Base-by-base conservation (phyloP, 2,329 filamentous ascomycete genomes). In the Rutstroemia sp. region DNA sequence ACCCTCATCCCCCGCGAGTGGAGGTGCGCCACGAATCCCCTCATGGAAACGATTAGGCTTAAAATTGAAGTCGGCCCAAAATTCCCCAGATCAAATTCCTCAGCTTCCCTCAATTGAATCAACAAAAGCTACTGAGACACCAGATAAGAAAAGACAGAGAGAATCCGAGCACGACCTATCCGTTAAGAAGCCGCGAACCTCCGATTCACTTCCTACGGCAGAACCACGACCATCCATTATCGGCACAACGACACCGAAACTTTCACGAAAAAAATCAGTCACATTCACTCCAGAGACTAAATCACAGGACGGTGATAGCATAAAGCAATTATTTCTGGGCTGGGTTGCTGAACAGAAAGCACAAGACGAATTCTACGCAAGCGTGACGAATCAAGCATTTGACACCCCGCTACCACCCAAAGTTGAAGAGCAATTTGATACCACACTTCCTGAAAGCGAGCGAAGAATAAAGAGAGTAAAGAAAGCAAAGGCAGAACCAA, bases 241-340 rank as follows among this genome's bases (percentile, higher is more conserved):
- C 53, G 54, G 63, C 61, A 61, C 67, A 64, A 56, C 57, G 27
- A 67, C 65, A 39, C 65, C 66, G 12, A 58, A 58, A 21, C 53
- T 65, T 27, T 60, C 57, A 53, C 66, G 66, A 41, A 73, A 73
- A 60, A 86, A 86, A 67, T 82, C 80, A 4, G 84, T 88, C 8
- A 79, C 81, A 1, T 87, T 88, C 66, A 80, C 83, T 1, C 74
- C 79, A 7, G 83, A 84, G 51, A 83, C 82, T 3, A 86, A 87
- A 66, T 71, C 69, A 6, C 70, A 76, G 47, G 81, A 86, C 67
- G 80, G 78, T 19, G 75, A 77, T 58, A 80, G 75, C 55, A 75
- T 75, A 49, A 75, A 77, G 57, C 72, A 75, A 48, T 69, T 79
- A 39, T 80, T 78, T 69, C 75, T 76, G 59, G 70, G 74, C 56